phyloP scores from a whole-genome alignment of 805 yeast genomes.

The Saturnispora mendoncae region DNA sequence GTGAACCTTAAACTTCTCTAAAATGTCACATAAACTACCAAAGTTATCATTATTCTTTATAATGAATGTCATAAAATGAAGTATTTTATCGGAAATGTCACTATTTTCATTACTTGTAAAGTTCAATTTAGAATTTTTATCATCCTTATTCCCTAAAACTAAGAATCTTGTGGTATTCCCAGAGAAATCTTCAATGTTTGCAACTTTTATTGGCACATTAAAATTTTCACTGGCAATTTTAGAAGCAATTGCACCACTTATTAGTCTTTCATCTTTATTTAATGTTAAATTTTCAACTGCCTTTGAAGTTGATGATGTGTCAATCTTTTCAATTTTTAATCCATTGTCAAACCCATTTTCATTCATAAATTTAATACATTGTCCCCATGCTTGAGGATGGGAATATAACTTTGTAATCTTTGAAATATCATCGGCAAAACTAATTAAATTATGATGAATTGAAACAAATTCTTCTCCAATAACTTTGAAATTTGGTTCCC shows the following conservation, averaged over 20 bases:
- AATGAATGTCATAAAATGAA: conserved; percentile 58
- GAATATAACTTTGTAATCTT: conserved; percentile 59
- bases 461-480: conserved; percentile 76
- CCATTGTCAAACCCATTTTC: conserved; percentile 25
- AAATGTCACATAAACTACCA: conserved; percentile 64
- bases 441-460: conserved; percentile 68
- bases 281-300: conserved; percentile 62
- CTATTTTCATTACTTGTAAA: conserved; percentile 2
- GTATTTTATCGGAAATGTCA: conserved; percentile 15
- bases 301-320: conserved; percentile 70
- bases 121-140: conserved; percentile 13
- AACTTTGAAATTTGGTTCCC: conserved; percentile 38
- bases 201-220: conserved; percentile 43
- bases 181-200: conserved; percentile 59
- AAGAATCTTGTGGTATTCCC: conserved; percentile 84
- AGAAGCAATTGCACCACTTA: conserved; percentile 67
- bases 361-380: conserved; percentile 53
- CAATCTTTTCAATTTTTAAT: conserved; percentile 41
- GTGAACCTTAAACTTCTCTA: conserved; percentile 46
- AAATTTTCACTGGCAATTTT: conserved; percentile 54
- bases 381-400: conserved; percentile 99
- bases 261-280: conserved; percentile 25
- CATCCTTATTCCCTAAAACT: conserved; percentile 40
- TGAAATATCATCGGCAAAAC: conserved; percentile 35
- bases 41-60: conserved; percentile 54